Percentiles rank a stretch among this genome's conserved stretches.
These are phyloP conservation scores for Penicillium herquei DNA, from an alignment of 495 filamentous ascomycete genomes.

Conservation along the genomic window DNA sequence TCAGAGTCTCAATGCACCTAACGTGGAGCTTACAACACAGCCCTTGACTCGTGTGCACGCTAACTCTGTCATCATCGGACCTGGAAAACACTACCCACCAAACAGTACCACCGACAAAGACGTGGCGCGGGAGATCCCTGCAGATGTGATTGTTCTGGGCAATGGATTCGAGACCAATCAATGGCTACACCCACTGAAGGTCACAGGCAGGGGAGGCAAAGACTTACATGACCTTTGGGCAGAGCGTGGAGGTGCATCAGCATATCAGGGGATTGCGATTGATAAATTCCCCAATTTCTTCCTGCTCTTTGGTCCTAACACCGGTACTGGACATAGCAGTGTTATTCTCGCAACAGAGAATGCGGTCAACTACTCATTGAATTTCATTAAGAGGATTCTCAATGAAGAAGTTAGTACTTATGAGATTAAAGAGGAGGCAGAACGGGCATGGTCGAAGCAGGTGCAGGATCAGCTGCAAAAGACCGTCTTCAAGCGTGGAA, in stretches of 20 bases:
- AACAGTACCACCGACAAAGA: slow-evolving; percentile 26
- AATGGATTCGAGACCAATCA: slow-evolving; percentile 54
- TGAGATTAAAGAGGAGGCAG: slow-evolving; percentile 51
- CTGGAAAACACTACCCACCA: slow-evolving; percentile 47
- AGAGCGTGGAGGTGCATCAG: slow-evolving; percentile 58
- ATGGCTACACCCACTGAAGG: slow-evolving; percentile 34
- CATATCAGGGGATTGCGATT: slow-evolving; percentile 63
- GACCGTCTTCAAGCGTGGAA: slow-evolving; percentile 51
- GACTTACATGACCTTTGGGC: slow-evolving; percentile 54
- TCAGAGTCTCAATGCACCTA: slow-evolving; percentile 48
- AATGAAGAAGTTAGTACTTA: slow-evolving; percentile 38
- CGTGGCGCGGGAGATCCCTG: slow-evolving; percentile 45
- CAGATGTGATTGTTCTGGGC: slow-evolving; percentile 59
- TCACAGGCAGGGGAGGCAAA: slow-evolving; percentile 45
- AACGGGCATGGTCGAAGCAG: slow-evolving; percentile 51
- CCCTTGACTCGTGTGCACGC: slow-evolving; percentile 50
- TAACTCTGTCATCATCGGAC: slow-evolving; percentile 53
- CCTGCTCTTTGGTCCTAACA: slow-evolving; percentile 65
- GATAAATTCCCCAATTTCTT: slow-evolving; percentile 70
- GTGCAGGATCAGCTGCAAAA: slow-evolving; percentile 53
- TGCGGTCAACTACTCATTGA: slow-evolving; percentile 49
- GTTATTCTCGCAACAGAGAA: slow-evolving; percentile 62
- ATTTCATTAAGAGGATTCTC: slow-evolving; percentile 43
- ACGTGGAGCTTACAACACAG: slow-evolving; percentile 56
- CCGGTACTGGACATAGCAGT: slow-evolving; percentile 60